Conservation (phyloP, 306 rosid species). For the Hippophae gyantsensis region DNA sequence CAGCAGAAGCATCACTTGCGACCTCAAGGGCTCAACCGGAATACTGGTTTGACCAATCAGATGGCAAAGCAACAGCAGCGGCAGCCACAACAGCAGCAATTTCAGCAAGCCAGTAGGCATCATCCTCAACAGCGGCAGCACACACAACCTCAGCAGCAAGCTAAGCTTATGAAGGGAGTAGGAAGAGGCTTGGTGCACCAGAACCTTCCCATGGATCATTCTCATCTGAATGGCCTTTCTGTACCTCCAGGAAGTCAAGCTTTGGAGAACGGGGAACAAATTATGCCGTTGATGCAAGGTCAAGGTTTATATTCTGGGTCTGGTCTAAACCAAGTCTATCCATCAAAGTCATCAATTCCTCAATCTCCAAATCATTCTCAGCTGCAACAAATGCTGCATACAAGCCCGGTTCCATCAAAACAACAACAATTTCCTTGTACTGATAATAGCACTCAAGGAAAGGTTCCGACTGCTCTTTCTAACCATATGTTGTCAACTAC, state of each 20-base stretch:
- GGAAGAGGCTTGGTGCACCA: conserved; percentile 77
- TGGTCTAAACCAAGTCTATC: conserved; percentile 49
- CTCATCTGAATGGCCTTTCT: conserved; percentile 70
- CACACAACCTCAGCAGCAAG: conserved; percentile 68
- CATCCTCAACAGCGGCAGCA: conserved; percentile 82
- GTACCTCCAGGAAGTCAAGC: conserved; percentile 67
- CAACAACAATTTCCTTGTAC: conserved; percentile 57
- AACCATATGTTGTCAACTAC: conserved; percentile 42
- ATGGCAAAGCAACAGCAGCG: conserved; percentile 67
- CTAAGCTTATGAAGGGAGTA: conserved; percentile 65
- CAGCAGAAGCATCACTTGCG: conserved; percentile 81
- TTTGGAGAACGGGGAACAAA: conserved; percentile 81
- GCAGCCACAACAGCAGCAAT: conserved; percentile 60
- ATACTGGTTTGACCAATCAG: conserved; percentile 63
- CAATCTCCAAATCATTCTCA: conserved; percentile 63
- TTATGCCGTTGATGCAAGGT: conserved; percentile 66
- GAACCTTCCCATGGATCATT: conserved; percentile 55
- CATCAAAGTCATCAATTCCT: conserved; percentile 53
- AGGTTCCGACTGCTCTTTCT: conserved; percentile 43
- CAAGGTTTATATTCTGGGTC: conserved; percentile 65
- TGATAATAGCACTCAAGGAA: conserved; percentile 52
- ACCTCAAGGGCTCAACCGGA: conserved; percentile 69
- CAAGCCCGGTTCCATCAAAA: conserved; percentile 50
- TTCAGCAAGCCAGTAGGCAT: conserved; percentile 76
- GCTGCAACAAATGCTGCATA: conserved; percentile 53